Evolutionary conservation across 1,284 basidiomycete genomes (phyloP).

Genomic region (Cutaneotrichosporon cyanovorans): DNA sequence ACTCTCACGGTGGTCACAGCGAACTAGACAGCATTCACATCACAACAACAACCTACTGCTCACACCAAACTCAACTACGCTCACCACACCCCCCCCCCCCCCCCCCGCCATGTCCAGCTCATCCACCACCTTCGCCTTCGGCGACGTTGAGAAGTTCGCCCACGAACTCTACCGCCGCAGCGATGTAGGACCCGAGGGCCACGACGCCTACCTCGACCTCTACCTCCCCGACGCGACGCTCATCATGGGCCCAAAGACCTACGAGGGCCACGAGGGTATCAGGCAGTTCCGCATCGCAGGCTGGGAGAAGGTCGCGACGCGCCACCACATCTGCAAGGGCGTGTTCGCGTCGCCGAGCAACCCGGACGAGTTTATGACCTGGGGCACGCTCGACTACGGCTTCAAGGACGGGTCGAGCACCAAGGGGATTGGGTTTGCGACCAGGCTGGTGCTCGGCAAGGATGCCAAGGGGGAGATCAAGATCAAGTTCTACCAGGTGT

Average conservation of each 20-base stretch:
- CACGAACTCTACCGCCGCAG: conserved; percentile 21
- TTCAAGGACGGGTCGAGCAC: conserved; percentile 22
- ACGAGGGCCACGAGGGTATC: conserved; percentile 17
- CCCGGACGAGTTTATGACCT: conserved; percentile 18
- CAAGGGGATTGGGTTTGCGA: conserved; percentile 22
- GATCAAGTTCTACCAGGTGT: conserved; percentile 30
- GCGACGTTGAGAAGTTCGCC: conserved; percentile 17
- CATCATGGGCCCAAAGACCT: conserved; percentile 25
- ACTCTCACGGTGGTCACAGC: no score
- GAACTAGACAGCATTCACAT: no score
- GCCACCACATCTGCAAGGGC: conserved; percentile 22
- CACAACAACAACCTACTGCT: not conserved
- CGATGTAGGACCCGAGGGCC: conserved; percentile 18
- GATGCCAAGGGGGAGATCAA: conserved; percentile 10
- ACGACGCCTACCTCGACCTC: conserved; percentile 24
- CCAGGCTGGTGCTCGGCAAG: conserved; percentile 13
- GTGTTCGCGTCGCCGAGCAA: conserved; percentile 13
- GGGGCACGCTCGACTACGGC: conserved; percentile 25
- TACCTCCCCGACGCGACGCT: conserved; percentile 19
- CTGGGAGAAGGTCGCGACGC: conserved; percentile 23
- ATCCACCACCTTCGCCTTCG: no score
- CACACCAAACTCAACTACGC: not conserved
- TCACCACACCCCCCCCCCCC: not conserved
- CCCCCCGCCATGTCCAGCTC: conserved; percentile 7
- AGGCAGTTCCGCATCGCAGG: conserved; percentile 19